These are phyloP conservation scores for Lipomyces kockii DNA, from an alignment of 805 yeast genomes.

Conservation along the genomic window DNA sequence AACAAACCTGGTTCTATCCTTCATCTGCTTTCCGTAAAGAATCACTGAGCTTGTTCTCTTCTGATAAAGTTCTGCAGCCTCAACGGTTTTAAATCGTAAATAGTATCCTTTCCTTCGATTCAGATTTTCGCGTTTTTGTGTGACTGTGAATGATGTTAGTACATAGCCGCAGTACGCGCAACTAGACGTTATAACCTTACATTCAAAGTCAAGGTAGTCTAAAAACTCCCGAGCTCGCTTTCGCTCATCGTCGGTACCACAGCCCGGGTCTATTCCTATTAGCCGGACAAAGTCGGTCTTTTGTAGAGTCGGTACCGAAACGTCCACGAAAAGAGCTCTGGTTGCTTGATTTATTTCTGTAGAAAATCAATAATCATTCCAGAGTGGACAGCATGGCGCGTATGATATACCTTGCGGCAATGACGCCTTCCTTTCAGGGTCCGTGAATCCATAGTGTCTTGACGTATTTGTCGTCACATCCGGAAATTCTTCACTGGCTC, in stretches of 20 bases:
- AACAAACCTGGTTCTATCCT: not conserved
- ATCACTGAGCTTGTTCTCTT: not conserved
- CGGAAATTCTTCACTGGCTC: not conserved
- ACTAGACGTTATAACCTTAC: not conserved
- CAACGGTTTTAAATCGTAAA: not conserved
- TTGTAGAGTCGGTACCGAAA: not conserved
- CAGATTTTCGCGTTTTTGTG: not conserved
- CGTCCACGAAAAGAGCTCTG: not conserved
- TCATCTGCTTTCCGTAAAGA: not conserved
- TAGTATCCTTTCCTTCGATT: not conserved
- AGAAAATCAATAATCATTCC: not conserved
- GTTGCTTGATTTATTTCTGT: not conserved
- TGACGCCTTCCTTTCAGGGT: not conserved
- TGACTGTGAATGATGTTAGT: not conserved
- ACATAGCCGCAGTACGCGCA: not conserved
- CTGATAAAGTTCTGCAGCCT: slow-evolving; percentile 2
- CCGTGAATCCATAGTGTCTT: not conserved
- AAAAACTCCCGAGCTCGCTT: not conserved
- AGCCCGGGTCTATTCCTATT: not conserved
- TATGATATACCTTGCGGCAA: not conserved
- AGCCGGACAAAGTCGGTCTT: not conserved
- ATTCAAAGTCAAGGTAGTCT: not conserved
- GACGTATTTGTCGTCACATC: not conserved
- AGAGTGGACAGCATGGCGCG: not conserved
- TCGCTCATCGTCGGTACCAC: not conserved